phyloP scores from a whole-genome alignment of 2,329 filamentous ascomycete genomes.

The Fusarium beomiforme region DNA sequence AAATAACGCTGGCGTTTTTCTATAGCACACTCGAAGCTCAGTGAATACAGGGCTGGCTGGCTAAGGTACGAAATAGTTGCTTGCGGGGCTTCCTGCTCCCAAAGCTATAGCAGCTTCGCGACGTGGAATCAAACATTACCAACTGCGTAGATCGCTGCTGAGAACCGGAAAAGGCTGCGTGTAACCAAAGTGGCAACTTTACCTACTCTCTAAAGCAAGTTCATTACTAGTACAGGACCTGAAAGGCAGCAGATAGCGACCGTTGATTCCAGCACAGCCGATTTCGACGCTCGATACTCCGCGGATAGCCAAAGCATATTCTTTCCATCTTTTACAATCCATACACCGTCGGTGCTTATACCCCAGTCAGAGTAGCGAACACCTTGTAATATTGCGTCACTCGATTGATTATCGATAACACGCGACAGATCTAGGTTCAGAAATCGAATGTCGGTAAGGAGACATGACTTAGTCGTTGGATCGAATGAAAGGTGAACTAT shows the following conservation, averaged over 20 bases:
- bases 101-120: too few relatives aligned
- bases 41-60: too few relatives aligned
- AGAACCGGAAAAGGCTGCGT: neutral
- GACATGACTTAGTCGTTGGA: neutral
- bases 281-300: neutral
- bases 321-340: neutral
- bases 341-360: neutral
- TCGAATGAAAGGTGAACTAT: neutral
- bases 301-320: neutral
- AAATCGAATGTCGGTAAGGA: neutral
- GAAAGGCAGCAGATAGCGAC: neutral
- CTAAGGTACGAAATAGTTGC: too few relatives aligned
- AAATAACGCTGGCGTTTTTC: too few relatives aligned
- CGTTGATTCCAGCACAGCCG: neutral
- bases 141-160: too few relatives aligned
- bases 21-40: too few relatives aligned
- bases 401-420: neutral
- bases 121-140: too few relatives aligned
- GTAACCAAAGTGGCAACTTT: neutral
- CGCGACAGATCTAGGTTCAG: neutral
- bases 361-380: neutral
- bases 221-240: constrained; percentile 18
- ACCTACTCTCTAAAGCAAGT: constrained; percentile 7
- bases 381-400: neutral
- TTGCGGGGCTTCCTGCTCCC: too few relatives aligned